A percentile compares a stretch with the other conserved stretches of the same genome.
Evolutionary conservation across 441 rosid genomes (phyloP).

Genomic region (Kokia cookei): DNA sequence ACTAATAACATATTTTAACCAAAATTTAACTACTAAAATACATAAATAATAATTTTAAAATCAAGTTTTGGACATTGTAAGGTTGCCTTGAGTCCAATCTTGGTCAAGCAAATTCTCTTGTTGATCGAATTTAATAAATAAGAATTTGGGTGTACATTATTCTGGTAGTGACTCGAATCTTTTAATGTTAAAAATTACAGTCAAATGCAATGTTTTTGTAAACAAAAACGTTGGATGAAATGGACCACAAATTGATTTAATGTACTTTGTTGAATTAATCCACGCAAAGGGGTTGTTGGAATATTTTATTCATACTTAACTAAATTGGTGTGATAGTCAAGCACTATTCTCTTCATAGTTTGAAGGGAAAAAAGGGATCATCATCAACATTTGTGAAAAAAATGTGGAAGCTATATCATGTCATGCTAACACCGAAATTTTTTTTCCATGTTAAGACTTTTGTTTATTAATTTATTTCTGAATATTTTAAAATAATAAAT

Average conservation of each 20-base stretch:
- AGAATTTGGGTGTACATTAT: not conserved
- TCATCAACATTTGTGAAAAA: not conserved
- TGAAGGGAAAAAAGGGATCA: not conserved
- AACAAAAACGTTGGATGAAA: not conserved
- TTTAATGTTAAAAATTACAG: too few species aligned
- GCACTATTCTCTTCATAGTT: not conserved
- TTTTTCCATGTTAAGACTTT: too few species aligned
- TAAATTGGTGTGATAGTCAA: not conserved
- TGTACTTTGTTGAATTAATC: not conserved
- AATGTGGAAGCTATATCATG: not conserved
- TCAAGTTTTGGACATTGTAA: too few species aligned
- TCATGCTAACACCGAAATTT: too few species aligned
- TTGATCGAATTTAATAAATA: too few species aligned
- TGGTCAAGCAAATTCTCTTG: too few species aligned
- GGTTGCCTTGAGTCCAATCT: too few species aligned
- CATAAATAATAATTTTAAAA: too few species aligned
- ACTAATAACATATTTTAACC: too few species aligned
- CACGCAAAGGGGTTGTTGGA: not conserved
- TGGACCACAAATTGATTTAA: not conserved
- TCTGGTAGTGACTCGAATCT: not conserved
- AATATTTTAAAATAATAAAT: too few species aligned
- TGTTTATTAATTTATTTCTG: too few species aligned
- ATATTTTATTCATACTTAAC: not conserved
- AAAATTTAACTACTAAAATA: too few species aligned
- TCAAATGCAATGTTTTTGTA: not conserved